phyloP scores from a whole-genome alignment of 345 rosid species.

The Citropsis articulata region DNA sequence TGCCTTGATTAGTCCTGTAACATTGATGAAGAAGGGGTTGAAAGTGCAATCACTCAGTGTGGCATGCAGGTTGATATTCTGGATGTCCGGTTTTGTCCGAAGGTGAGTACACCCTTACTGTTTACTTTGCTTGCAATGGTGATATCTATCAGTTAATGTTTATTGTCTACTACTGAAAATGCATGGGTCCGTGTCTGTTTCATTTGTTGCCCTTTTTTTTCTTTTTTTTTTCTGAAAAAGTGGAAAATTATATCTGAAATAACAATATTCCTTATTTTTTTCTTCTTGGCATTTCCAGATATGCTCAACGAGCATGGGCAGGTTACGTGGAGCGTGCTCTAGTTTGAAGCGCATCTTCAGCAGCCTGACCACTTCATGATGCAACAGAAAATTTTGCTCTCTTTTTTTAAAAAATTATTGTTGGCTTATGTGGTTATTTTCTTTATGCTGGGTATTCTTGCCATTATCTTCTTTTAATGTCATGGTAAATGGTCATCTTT shows the following conservation, averaged over 20 bases:
- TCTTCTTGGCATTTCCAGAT: conserved; percentile 38
- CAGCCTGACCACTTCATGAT: conserved; percentile 36
- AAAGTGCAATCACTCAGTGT: conserved; percentile 75
- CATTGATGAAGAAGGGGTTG: conserved; percentile 71
- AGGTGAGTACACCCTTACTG: conserved; percentile 43
- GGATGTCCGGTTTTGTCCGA: conserved; percentile 90
- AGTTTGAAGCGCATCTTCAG: conserved; percentile 86
- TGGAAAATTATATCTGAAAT: no score
- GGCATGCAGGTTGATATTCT: conserved; percentile 81
- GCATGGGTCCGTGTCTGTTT: no score
- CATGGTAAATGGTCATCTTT: conserved; percentile 14
- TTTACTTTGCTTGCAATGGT: background rate
- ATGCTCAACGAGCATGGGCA: conserved; percentile 64
- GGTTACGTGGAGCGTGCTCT: conserved; percentile 57
- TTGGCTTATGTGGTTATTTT: no score
- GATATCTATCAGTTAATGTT: background rate
- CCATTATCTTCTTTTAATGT: background rate
- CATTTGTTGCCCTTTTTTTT: no score
- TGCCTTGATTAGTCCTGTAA: conserved; percentile 58
- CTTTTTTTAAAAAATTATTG: no score
- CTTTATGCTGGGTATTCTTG: background rate
- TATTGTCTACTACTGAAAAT: background rate
- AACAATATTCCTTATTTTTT: background rate
- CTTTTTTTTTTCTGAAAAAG: no score
- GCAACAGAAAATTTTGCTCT: background rate